Evolutionary conservation across 768 basidiomycete species (phyloP), one percentile per base, ranked within the genome.

Genomic region (Phylloporus rhodoxanthus): DNA sequence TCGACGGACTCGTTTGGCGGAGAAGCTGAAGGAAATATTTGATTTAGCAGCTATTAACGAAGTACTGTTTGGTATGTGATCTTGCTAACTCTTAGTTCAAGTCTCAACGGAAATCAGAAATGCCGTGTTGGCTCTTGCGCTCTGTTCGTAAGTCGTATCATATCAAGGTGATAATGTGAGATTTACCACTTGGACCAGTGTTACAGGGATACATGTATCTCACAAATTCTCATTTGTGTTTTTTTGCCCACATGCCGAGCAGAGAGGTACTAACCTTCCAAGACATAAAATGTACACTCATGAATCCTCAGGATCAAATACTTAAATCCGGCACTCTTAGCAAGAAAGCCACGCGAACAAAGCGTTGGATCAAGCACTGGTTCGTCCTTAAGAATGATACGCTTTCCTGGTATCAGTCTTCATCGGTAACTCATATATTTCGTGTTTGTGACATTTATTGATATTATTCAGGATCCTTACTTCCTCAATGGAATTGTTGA

Each of bases 191-290:
- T 51, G 14, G 32, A 36, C 20, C 66, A 89, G 91, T 98, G 54
- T 75, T 99, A 28, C 95, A 99, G 69, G 95, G 95, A 2, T 98
- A 95, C 64, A 90, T 99, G 81, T 99, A 95, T 66, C 74, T 98
- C 43, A 98, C 95, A 1, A 89, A 89, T 58, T 82, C 86, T 10
- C 88, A 95, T 65, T 68, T 98, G 17, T 97, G 95, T 71, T 99
- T 99, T 74, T 99, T 94, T 67, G 91, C 91, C 2, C 91, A 91
- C 65, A 87, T 95, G 83, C 91, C 91, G 15, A 76, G 83, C 26
- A 77, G 84, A 72, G 92, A 94, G 78, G 93, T 93, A 52, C 40
- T 72, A 44, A 45, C 49, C 51, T 39, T 33, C 15, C 28, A 11
- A 14, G 15, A 41, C 23, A 8, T 29, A 20, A 30, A 33, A 42